phyloP scores from a whole-genome alignment of 768 basidiomycete species.

The Hericium erinaceus region DNA sequence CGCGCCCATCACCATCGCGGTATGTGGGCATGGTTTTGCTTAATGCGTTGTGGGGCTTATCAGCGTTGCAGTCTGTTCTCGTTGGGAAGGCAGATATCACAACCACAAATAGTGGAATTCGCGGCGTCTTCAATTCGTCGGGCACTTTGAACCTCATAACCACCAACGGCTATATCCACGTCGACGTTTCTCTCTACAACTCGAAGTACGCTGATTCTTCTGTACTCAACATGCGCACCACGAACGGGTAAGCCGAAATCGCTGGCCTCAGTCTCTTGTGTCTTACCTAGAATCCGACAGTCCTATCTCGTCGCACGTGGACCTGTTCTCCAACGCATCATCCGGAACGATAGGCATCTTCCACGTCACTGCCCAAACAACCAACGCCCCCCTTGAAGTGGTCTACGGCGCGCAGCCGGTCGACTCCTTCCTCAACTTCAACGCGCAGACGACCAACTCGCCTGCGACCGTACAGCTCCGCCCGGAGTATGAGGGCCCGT shows the following conservation, averaged over 20 bases:
- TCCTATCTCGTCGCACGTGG: slow-evolving; percentile 22
- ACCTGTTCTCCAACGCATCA: slow-evolving; percentile 23
- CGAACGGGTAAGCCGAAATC: slow-evolving; percentile 31
- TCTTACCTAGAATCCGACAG: slow-evolving; percentile 17
- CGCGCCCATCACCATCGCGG: slow-evolving; percentile 19
- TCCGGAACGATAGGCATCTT: slow-evolving; percentile 23
- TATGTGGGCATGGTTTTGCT: slow-evolving; percentile 10
- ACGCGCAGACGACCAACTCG: slow-evolving; percentile 22
- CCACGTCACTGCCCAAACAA: slow-evolving; percentile 21
- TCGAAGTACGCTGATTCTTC: slow-evolving; percentile 17
- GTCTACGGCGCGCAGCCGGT: slow-evolving; percentile 24
- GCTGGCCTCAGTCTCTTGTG: neutral
- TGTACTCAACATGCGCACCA: slow-evolving; percentile 26
- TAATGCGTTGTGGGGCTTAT: neutral
- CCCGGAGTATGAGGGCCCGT: slow-evolving; percentile 33
- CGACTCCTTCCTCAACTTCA: slow-evolving; percentile 25
- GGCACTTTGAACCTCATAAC: slow-evolving; percentile 17
- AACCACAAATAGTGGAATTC: slow-evolving; percentile 27
- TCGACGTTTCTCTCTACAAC: slow-evolving; percentile 19
- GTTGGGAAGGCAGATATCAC: slow-evolving; percentile 14
- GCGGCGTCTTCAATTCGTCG: slow-evolving; percentile 28
- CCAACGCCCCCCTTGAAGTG: slow-evolving; percentile 22
- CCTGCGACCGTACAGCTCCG: slow-evolving; percentile 21
- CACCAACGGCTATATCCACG: slow-evolving; percentile 14
- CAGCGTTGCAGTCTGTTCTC: slow-evolving; percentile 22